Percentiles rank a stretch among this genome's conserved stretches.
These are phyloP conservation scores for Ceratocystiopsis sp. DNA, from an alignment of 2,329 filamentous ascomycete species.

Conservation along the genomic window DNA sequence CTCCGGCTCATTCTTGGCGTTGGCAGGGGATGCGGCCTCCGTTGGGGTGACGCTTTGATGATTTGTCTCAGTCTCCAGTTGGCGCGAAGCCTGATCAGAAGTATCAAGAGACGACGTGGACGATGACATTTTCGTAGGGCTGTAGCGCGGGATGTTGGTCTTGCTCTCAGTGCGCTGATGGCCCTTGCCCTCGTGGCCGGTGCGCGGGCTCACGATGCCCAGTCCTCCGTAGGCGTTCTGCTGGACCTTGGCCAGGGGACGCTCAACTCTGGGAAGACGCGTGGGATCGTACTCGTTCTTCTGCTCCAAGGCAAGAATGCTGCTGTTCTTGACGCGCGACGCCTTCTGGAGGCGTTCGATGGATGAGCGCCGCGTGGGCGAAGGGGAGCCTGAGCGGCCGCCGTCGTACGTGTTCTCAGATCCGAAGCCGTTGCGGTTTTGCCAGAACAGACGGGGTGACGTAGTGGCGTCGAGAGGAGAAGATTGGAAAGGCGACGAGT, in stretches of 20 bases:
- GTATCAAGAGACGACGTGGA: constrained; percentile 12
- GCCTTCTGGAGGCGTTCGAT: constrained; percentile 92
- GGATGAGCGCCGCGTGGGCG: constrained; percentile 66
- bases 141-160: constrained; percentile 40
- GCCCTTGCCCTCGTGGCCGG: constrained; percentile 28
- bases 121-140: constrained; percentile 28
- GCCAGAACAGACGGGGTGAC: constrained; percentile 85
- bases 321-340: constrained; percentile 94
- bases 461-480: constrained; percentile 53
- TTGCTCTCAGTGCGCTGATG: constrained; percentile 41
- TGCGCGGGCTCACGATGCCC: constrained; percentile 34
- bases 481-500: constrained; percentile 72
- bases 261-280: constrained; percentile 59
- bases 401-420: constrained; percentile 55
- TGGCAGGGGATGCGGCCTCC: too few species aligned
- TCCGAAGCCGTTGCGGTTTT: constrained; percentile 49
- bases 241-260: constrained; percentile 63
- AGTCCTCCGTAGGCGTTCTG: constrained; percentile 50
- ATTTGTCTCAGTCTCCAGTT: too few species aligned
- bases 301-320: constrained; percentile 84
- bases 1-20: constrained; percentile 42
- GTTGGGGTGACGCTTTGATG: not conserved
- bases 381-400: constrained; percentile 42
- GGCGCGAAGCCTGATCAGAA: too few species aligned
- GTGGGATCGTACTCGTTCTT: constrained; percentile 85